phyloP scores from a whole-genome alignment of 352 stramenopile species.

The Saprolegnia diclina region DNA sequence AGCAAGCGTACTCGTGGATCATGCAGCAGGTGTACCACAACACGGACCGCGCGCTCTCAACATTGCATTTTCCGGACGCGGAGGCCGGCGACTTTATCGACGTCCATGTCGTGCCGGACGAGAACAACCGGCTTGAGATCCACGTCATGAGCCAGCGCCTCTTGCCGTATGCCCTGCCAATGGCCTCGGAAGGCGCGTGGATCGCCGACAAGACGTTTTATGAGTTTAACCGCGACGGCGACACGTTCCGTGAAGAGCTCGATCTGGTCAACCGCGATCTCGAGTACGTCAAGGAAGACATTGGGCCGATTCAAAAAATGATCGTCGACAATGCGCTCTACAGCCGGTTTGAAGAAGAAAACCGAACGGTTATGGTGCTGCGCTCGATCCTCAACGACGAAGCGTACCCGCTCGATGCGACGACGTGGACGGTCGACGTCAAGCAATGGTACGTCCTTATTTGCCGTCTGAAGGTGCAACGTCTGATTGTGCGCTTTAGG shows the following conservation, averaged over 20 bases:
- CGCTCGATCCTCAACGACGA: slow-evolving; percentile 23
- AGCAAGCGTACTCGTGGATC: slow-evolving; percentile 21
- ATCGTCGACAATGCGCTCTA: slow-evolving; percentile 18
- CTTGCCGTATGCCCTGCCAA: not conserved
- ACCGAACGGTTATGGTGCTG: not conserved
- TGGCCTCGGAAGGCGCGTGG: slow-evolving; percentile 4
- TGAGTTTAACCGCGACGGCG: not conserved
- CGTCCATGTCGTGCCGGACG: not conserved
- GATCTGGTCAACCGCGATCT: not conserved
- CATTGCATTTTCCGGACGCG: slow-evolving; percentile 5
- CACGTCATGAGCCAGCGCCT: not conserved
- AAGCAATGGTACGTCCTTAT: slow-evolving; percentile 18
- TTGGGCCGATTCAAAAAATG: not conserved
- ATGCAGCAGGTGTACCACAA: slow-evolving; percentile 23
- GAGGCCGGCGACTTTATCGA: not conserved
- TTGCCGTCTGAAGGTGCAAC: not conserved
- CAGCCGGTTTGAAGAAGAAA: not conserved
- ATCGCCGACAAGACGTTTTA: slow-evolving; percentile 23
- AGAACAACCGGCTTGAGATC: slow-evolving; percentile 2
- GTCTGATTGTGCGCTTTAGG: not conserved
- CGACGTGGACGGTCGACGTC: slow-evolving; percentile 9
- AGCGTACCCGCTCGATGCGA: not conserved
- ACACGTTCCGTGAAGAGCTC: not conserved
- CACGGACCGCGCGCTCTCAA: slow-evolving; percentile 10
- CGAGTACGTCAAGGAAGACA: slow-evolving; percentile 8